Conservation (phyloP, 495 filamentous ascomycete species). For the Cercophora samala region DNA sequence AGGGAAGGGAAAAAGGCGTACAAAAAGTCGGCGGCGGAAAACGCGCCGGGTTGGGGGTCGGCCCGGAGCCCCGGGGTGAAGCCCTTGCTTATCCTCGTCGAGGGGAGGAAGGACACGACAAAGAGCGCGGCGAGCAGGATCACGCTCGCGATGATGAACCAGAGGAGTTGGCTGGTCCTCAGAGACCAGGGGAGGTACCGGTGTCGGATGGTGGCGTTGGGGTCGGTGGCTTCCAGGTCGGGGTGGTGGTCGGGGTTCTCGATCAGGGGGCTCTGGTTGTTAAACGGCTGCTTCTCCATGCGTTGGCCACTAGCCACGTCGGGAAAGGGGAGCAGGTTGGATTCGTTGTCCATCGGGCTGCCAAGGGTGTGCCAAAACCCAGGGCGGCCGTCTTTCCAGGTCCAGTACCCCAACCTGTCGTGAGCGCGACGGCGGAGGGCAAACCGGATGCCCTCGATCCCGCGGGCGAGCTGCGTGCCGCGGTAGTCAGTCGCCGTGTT, state of each 20-base stretch:
- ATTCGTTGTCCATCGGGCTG: slow-evolving; percentile 32
- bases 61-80: slow-evolving; percentile 67
- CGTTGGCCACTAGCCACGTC: slow-evolving; percentile 27
- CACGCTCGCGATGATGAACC: slow-evolving; percentile 59
- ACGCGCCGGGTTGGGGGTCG: slow-evolving; percentile 59
- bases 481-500: slow-evolving; percentile 68
- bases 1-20: slow-evolving; percentile 80
- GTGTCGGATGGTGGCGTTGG: slow-evolving; percentile 52
- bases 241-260: slow-evolving; percentile 21
- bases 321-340: slow-evolving; percentile 22
- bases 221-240: slow-evolving; percentile 33
- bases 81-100: slow-evolving; percentile 60
- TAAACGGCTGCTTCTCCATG: slow-evolving; percentile 43
- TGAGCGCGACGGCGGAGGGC: slow-evolving; percentile 48
- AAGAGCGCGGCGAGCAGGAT: slow-evolving; percentile 70
- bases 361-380: slow-evolving; percentile 47
- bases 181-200: slow-evolving; percentile 80
- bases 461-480: slow-evolving; percentile 55
- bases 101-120: slow-evolving; percentile 68
- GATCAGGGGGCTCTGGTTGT: not conserved
- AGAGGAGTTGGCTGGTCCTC: slow-evolving; percentile 57
- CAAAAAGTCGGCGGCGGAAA: slow-evolving; percentile 82
- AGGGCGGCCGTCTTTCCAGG: slow-evolving; percentile 47
- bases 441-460: slow-evolving; percentile 46
- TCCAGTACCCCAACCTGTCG: slow-evolving; percentile 82